Percentiles rank a stretch among this genome's conserved stretches.
Conservation (phyloP, 495 filamentous ascomycete genomes). For the Durotheca rogersii region DNA sequence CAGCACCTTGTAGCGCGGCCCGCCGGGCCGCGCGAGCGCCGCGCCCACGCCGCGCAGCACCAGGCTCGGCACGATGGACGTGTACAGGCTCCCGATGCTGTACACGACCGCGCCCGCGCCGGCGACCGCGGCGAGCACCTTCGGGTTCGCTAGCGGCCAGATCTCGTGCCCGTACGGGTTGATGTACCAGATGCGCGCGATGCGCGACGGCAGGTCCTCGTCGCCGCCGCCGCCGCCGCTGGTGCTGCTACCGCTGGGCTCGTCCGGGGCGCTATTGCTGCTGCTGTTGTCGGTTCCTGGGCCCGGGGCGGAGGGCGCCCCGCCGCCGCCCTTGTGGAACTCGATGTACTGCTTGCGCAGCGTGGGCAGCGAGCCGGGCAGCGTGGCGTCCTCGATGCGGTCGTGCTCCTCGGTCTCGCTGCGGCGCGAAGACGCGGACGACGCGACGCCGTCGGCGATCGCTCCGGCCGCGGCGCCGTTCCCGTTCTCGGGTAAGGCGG, state of each 20-base stretch:
- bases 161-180: conserved; percentile 95
- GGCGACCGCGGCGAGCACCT: conserved; percentile 66
- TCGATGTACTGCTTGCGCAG: conserved; percentile 76
- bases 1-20: conserved; percentile 71
- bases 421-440: conserved; percentile 18
- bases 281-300: too few relatives aligned
- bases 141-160: conserved; percentile 73
- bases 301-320: too few relatives aligned
- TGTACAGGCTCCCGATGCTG: conserved; percentile 88
- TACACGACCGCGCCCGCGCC: conserved; percentile 72
- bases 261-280: too few relatives aligned
- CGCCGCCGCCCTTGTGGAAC: conserved; percentile 73
- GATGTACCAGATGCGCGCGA: conserved; percentile 91
- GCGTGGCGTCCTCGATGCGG: conserved; percentile 78
- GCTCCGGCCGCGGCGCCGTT: conserved; percentile 4
- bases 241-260: too few relatives aligned
- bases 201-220: conserved; percentile 72
- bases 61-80: conserved; percentile 72
- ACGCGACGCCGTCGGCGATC: conserved; percentile 40
- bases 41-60: conserved; percentile 65
- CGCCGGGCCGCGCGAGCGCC: conserved; percentile 47
- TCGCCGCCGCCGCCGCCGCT: conserved; percentile 41
- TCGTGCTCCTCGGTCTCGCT: conserved; percentile 50
- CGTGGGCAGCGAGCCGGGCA: conserved; percentile 78
- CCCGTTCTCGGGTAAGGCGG: conserved; percentile 47